Conservation (phyloP, 805 yeast species). For the Wickerhamiella slavikovae region DNA sequence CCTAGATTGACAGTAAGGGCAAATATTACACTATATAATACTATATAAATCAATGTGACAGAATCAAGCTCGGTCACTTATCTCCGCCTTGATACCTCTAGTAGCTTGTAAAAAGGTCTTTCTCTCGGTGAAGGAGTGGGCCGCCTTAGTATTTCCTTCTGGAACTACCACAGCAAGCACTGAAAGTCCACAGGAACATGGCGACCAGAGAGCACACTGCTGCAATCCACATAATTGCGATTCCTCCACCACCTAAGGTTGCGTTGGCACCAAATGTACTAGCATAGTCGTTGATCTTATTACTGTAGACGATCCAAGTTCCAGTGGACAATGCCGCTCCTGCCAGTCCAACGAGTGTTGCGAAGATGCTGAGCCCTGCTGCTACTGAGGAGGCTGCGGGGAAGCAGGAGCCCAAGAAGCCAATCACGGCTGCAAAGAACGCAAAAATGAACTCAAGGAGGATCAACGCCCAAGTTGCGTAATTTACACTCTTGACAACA, state of each 20-base stretch:
- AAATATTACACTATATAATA: too few relatives aligned
- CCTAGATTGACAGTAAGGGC: neutral
- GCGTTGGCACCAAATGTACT: slow-evolving; percentile 35
- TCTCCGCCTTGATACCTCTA: neutral
- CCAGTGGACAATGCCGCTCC: slow-evolving; percentile 39
- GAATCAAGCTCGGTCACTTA: too few relatives aligned
- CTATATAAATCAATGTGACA: too few relatives aligned
- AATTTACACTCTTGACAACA: slow-evolving; percentile 27
- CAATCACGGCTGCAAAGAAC: slow-evolving; percentile 20
- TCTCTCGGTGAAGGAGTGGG: neutral
- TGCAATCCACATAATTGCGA: slow-evolving; percentile 47
- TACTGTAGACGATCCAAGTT: slow-evolving; percentile 28
- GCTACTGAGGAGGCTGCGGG: too few relatives aligned
- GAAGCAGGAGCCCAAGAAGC: slow-evolving; percentile 25
- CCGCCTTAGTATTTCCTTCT: neutral
- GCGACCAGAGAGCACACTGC: slow-evolving; percentile 27
- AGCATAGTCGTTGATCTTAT: slow-evolving; percentile 29
- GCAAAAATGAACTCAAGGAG: slow-evolving; percentile 27
- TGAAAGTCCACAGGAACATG: slow-evolving; percentile 22
- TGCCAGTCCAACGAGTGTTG: slow-evolving; percentile 14
- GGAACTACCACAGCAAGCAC: slow-evolving; percentile 25
- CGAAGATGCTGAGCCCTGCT: slow-evolving; percentile 13
- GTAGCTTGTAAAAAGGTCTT: slow-evolving; percentile 1
- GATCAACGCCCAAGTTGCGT: slow-evolving; percentile 38
- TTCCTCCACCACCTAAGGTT: slow-evolving; percentile 26